Conservation (phyloP, 2,329 filamentous ascomycete genomes). For the Sphaerulina musiva region DNA sequence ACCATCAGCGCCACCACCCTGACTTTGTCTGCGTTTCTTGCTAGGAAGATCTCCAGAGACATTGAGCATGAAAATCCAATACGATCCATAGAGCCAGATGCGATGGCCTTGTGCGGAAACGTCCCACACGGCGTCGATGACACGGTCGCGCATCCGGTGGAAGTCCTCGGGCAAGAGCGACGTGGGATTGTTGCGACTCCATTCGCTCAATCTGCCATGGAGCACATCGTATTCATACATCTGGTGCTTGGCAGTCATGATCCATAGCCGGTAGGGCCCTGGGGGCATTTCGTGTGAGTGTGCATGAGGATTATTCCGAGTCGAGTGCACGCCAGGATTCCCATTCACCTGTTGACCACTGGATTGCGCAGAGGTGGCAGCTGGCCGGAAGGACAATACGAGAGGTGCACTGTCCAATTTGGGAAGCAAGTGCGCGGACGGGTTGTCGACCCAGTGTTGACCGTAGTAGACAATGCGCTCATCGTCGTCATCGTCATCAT, state of each 20-base stretch:
- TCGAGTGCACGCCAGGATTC: constrained; percentile 46
- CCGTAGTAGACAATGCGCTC: constrained; percentile 49
- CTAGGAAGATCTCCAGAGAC: constrained; percentile 59
- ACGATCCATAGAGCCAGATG: constrained; percentile 79
- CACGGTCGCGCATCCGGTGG: constrained; percentile 66
- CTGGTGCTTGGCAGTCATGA: constrained; percentile 59
- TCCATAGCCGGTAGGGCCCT: constrained; percentile 50
- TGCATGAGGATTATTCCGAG: constrained; percentile 46
- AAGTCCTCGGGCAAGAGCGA: constrained; percentile 68
- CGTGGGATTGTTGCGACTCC: constrained; percentile 79
- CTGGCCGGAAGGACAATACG: constrained; percentile 43
- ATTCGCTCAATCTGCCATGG: constrained; percentile 70
- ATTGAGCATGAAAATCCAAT: constrained; percentile 90
- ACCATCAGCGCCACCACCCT: constrained; percentile 9
- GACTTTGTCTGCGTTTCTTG: constrained; percentile 28
- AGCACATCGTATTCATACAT: constrained; percentile 73
- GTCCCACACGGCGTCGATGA: constrained; percentile 82
- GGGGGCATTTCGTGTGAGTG: constrained; percentile 53
- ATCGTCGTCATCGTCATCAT: constrained; percentile 44
- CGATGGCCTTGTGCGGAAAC: constrained; percentile 50
- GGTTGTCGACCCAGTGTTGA: constrained; percentile 69
- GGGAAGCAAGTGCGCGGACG: constrained; percentile 47
- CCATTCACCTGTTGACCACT: constrained; percentile 35
- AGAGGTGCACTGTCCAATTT: constrained; percentile 42
- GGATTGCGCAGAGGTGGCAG: background rate